These are phyloP conservation scores for Colletotrichum agaves DNA, from an alignment of 2,329 filamentous ascomycete species.

Conservation along the genomic window DNA sequence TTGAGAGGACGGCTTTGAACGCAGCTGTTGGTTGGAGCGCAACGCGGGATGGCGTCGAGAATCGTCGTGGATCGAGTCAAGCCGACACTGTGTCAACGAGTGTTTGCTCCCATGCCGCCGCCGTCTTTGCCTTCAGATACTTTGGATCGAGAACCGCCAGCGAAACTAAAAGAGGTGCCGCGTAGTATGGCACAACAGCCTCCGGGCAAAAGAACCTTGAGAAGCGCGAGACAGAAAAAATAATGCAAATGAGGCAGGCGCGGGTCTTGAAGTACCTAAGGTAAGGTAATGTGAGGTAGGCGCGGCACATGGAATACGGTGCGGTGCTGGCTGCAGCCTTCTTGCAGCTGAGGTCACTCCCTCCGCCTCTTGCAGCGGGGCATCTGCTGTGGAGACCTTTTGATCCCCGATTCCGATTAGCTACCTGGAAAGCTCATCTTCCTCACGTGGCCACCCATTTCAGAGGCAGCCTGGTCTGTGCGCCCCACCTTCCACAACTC, in stretches of 20 bases:
- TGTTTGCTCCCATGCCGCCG: slow-evolving; percentile 19
- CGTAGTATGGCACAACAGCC: background rate
- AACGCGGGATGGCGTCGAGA: slow-evolving; percentile 16
- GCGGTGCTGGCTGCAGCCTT: slow-evolving; percentile 37
- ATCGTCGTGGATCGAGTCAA: slow-evolving; percentile 21
- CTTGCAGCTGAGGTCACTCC: slow-evolving; percentile 38
- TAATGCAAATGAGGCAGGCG: slow-evolving; percentile 14
- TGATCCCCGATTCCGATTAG: slow-evolving; percentile 38
- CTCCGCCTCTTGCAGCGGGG: slow-evolving; percentile 34
- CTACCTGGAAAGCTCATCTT: slow-evolving; percentile 36
- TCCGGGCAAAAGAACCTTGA: background rate
- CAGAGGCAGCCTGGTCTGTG: slow-evolving; percentile 32
- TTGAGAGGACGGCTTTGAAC: background rate
- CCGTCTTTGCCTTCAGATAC: slow-evolving; percentile 8
- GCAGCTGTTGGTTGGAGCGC: background rate
- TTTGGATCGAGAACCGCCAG: background rate
- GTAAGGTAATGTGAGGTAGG: slow-evolving; percentile 25
- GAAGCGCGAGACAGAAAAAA: background rate
- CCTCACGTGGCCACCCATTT: slow-evolving; percentile 37
- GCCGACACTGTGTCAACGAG: slow-evolving; percentile 25
- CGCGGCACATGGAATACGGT: slow-evolving; percentile 37
- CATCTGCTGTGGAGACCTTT: slow-evolving; percentile 32
- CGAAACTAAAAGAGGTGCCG: background rate
- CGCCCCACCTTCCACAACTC: slow-evolving; percentile 28
- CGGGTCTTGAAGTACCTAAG: background rate